A percentile compares a stretch with the other conserved stretches of the same genome.
Conservation (phyloP, 768 basidiomycete genomes). For the Mycena epipterygia region DNA sequence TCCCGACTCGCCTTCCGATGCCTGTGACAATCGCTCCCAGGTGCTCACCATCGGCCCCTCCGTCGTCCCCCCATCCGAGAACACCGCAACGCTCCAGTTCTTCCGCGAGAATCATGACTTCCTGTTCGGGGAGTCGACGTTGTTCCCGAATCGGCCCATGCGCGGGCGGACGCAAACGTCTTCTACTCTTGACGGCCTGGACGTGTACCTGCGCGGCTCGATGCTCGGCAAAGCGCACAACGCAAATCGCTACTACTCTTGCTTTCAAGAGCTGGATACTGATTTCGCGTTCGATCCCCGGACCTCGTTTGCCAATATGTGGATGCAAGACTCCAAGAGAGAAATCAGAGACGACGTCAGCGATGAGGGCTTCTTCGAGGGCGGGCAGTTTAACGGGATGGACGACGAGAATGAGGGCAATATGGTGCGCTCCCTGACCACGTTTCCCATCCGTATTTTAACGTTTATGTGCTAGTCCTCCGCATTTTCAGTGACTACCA, state of each 20-base stretch:
- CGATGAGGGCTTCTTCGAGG: conserved; percentile 36
- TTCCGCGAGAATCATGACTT: conserved; percentile 46
- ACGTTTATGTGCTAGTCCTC: conserved; percentile 14
- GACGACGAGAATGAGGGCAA: conserved; percentile 10
- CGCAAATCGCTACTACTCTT: conserved; percentile 45
- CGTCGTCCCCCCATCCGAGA: conserved; percentile 36
- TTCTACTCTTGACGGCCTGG: conserved; percentile 53
- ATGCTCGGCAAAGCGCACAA: conserved; percentile 44
- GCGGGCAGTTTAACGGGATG: conserved; percentile 10
- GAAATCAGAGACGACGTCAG: conserved; percentile 20
- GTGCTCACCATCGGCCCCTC: conserved; percentile 42
- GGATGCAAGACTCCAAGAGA: conserved; percentile 12
- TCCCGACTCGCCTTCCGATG: conserved; percentile 44
- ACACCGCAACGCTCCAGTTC: conserved; percentile 41
- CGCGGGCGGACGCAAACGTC: conserved; percentile 49
- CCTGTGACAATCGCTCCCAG: conserved; percentile 43
- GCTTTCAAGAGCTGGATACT: conserved; percentile 36
- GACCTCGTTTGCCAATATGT: conserved; percentile 28
- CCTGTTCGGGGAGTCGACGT: conserved; percentile 26
- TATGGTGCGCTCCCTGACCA: conserved; percentile 13
- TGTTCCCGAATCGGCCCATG: conserved; percentile 17
- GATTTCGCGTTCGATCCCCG: conserved; percentile 33
- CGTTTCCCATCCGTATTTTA: background rate
- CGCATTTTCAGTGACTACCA: conserved; percentile 29
- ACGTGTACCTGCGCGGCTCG: conserved; percentile 52